Evolutionary conservation across 2,329 filamentous ascomycete species (phyloP).

Genomic region (Thermochaetoides dissita): DNA sequence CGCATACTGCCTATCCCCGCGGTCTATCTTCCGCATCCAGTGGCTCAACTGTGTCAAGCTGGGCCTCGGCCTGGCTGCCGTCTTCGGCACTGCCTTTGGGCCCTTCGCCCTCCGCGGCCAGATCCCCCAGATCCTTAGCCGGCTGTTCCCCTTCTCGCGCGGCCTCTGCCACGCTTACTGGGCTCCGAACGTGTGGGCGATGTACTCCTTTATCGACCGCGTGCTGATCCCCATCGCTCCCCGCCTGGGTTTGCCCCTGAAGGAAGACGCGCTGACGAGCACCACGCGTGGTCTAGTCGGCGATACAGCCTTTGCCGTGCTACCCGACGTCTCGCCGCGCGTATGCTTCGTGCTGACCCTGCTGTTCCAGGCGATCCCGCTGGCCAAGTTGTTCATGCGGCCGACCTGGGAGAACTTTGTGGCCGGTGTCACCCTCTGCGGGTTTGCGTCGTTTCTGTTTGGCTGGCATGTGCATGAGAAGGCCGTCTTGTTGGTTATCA

Average conservation of each 20-base stretch:
- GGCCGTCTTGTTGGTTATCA: conserved; percentile 82
- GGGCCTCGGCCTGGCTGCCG: conserved; percentile 52
- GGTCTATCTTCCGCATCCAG: conserved; percentile 60
- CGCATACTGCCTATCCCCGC: conserved; percentile 69
- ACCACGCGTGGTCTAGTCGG: conserved; percentile 88
- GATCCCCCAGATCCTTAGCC: conserved; percentile 66
- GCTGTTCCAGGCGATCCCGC: conserved; percentile 62
- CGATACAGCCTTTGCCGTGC: conserved; percentile 83
- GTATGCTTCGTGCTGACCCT: conserved; percentile 74
- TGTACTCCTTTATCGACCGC: conserved; percentile 86
- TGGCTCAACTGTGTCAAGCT: conserved; percentile 75
- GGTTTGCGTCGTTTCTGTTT: conserved; percentile 91
- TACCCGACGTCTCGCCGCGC: conserved; percentile 71
- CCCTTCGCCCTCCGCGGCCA: conserved; percentile 75
- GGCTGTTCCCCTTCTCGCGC: conserved; percentile 85
- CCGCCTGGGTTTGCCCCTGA: conserved; percentile 59
- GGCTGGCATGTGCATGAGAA: conserved; percentile 99
- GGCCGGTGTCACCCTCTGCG: conserved; percentile 78
- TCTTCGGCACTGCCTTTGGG: conserved; percentile 74
- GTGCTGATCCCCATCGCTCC: conserved; percentile 76
- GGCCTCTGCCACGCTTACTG: conserved; percentile 96
- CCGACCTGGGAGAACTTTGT: conserved; percentile 85
- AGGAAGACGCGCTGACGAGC: conserved; percentile 63
- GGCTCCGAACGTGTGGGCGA: conserved; percentile 93
- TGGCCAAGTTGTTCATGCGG: conserved; percentile 66